Evolutionary conservation across 768 basidiomycete genomes (phyloP).

Genomic region (Boletus tylopilopsis): DNA sequence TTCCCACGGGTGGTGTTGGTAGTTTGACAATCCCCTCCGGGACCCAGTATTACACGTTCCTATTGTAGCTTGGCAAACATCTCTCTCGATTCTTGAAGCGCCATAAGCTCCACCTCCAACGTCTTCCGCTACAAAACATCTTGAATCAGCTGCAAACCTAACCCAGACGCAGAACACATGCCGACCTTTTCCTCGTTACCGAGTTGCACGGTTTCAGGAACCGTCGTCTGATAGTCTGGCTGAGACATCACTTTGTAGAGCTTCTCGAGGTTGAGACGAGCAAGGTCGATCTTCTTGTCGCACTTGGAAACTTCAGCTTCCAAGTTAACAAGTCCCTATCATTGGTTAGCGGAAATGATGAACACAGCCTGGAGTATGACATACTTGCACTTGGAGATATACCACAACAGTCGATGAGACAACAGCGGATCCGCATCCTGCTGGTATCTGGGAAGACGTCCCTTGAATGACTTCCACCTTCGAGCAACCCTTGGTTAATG

Average conservation of each 20-base stretch:
- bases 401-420: constrained; percentile 73
- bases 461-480: constrained; percentile 64
- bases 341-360: not conserved
- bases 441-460: constrained; percentile 61
- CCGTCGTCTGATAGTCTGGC: constrained; percentile 73
- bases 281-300: constrained; percentile 83
- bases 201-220: constrained; percentile 72
- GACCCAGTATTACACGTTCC: not conserved
- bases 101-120: constrained; percentile 74
- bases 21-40: no score
- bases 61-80: constrained; percentile 73
- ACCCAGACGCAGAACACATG: not conserved
- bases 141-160: not conserved
- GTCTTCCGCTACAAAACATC: constrained; percentile 25
- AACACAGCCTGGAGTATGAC: constrained; percentile 15
- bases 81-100: constrained; percentile 63
- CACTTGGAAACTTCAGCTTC: constrained; percentile 85
- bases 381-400: constrained; percentile 81
- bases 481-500: constrained; percentile 88
- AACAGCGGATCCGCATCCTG: constrained; percentile 75
- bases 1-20: no score
- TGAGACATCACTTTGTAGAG: constrained; percentile 67
- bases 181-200: constrained; percentile 80
- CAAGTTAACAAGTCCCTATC: constrained; percentile 87
- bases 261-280: constrained; percentile 68